A percentile compares a stretch with the other conserved stretches of the same genome.
Conservation (phyloP, 2,329 filamentous ascomycete genomes). For the Exutisphaerella laricina region DNA sequence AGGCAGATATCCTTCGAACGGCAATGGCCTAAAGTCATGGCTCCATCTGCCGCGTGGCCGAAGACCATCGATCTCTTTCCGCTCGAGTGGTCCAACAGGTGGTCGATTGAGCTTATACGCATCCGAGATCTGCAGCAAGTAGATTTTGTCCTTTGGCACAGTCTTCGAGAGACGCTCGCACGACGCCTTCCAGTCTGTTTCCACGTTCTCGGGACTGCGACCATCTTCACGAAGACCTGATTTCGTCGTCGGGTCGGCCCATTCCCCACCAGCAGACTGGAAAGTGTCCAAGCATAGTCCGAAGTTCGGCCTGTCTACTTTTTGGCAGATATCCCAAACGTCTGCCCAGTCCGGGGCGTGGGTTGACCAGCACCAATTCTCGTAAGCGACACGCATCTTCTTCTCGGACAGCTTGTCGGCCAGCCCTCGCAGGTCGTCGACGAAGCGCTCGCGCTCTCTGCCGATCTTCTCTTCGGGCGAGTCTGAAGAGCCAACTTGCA, state of each 20-base stretch:
- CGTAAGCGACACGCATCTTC: constrained; percentile 62
- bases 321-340: constrained; percentile 62
- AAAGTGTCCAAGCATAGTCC: constrained; percentile 75
- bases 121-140: constrained; percentile 67
- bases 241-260: constrained; percentile 61
- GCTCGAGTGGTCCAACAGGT: constrained; percentile 35
- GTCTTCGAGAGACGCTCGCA: constrained; percentile 48
- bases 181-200: constrained; percentile 34
- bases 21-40: constrained; percentile 62
- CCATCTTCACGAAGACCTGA: constrained; percentile 54
- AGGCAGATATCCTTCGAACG: constrained; percentile 66
- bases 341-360: constrained; percentile 63
- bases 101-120: constrained; percentile 59
- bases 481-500: constrained; percentile 65
- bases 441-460: constrained; percentile 46
- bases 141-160: constrained; percentile 65
- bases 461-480: constrained; percentile 50
- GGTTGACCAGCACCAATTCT: constrained; percentile 79
- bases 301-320: constrained; percentile 59
- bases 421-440: constrained; percentile 58
- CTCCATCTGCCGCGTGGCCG: constrained; percentile 64
- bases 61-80: constrained; percentile 48
- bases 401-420: constrained; percentile 56
- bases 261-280: constrained; percentile 67
- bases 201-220: constrained; percentile 41